These are phyloP conservation scores for Colletotrichum eleusines DNA, from an alignment of 2,329 filamentous ascomycete genomes.

Conservation along the genomic window DNA sequence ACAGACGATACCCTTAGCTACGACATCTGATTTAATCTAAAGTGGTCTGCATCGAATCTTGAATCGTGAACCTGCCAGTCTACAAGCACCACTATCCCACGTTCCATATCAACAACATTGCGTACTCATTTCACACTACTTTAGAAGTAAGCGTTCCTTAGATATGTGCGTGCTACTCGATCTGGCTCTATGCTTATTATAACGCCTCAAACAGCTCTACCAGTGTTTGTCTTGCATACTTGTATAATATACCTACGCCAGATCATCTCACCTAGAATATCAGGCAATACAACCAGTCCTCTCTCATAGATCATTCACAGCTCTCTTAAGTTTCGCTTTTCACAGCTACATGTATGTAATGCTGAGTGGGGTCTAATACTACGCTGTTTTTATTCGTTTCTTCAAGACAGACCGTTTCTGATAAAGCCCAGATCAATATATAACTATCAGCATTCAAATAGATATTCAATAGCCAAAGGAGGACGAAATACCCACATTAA, in stretches of 20 bases:
- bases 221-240: background rate
- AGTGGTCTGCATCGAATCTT: background rate
- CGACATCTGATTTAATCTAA: background rate
- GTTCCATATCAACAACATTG: slow-evolving; percentile 5
- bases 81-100: background rate
- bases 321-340: background rate
- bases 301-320: background rate
- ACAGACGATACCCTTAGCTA: background rate
- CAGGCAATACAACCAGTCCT: background rate
- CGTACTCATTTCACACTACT: background rate
- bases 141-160: background rate
- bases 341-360: background rate
- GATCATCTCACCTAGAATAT: background rate
- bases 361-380: background rate
- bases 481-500: background rate
- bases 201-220: background rate
- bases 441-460: background rate
- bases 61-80: background rate
- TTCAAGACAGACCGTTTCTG: background rate
- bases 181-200: background rate
- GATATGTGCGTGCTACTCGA: background rate
- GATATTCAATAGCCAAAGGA: background rate
- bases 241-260: background rate
- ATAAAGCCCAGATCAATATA: slow-evolving; percentile 4
- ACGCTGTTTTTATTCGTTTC: background rate